Evolutionary conservation across 495 filamentous ascomycete species (phyloP), one percentile per base, ranked within the genome.

Genomic region (Daldinia decipiens): DNA sequence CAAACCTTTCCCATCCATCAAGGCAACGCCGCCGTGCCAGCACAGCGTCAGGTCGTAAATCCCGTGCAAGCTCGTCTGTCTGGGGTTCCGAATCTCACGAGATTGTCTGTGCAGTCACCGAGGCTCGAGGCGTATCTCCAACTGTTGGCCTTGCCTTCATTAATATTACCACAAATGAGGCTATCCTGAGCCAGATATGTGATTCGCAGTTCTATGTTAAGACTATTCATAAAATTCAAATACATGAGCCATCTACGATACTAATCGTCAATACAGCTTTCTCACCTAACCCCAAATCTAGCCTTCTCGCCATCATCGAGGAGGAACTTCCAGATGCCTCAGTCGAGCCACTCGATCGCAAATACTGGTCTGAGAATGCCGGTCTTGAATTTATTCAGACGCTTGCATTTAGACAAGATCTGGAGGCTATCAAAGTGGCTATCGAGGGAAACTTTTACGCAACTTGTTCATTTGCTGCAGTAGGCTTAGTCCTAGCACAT

Each of bases 71-170:
- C 26, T 90, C 91, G 26, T 85, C 85, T 29, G 77, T 90, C 45
- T 88, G 85, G 59, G 81, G 82, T 19, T 76, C 82, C 31, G 83
- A 88, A 17, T 80, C 81, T 47, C 91, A 96, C 72, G 87, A 91
- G 56, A 88, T 98, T 70, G 82, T 98, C 47, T 98, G 95, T 74
- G 94, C 95, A n/a, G 81, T 98, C 61, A 92, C 91, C 67, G 95
- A 99, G 79, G 93, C 91, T 55, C 90, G 91, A 40, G 93, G 93
- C 12, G 85, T 95, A 31, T 91, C 92, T 54, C 92, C 92, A 17
- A 92, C 88, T n/a, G 90, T 98, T 26, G 96, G 95, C 7, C 82
- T 99, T 55, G 92, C 95, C 15, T 93, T 95, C 67, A 82, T 99
- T 73, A 97, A 98, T 77, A 80, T 96, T 8, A 90, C 90, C 45